These are phyloP conservation scores for Trypanosoma avium DNA, from an alignment of 208 protist genomes.

Conservation along the genomic window DNA sequence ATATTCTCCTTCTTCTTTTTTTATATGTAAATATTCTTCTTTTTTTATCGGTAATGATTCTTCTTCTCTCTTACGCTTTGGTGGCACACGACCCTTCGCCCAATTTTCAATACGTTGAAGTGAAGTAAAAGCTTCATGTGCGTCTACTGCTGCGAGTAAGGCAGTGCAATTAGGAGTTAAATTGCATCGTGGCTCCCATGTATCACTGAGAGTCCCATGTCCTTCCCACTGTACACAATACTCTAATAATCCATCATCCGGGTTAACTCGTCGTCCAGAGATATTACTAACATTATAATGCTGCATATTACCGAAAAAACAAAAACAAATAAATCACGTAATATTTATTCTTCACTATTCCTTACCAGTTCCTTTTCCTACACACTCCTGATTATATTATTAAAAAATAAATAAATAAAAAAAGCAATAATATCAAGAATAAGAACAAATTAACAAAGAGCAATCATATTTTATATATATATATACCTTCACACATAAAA, in stretches of 20 bases:
- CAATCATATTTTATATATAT: not conserved
- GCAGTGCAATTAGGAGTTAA: constrained; percentile 39
- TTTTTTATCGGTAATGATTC: not conserved
- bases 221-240: constrained; percentile 57
- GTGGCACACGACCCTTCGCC: constrained; percentile 4
- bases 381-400: not conserved
- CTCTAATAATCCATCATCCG: constrained; percentile 54
- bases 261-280: constrained; percentile 40
- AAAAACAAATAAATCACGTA: not conserved
- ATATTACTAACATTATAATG: constrained; percentile 48
- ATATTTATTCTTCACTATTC: not conserved
- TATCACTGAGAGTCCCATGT: constrained; percentile 22
- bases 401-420: not conserved
- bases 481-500: too few relatives aligned
- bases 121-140: constrained; percentile 31
- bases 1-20: too few relatives aligned
- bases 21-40: too few relatives aligned
- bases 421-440: not conserved
- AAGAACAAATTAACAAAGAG: constrained; percentile 1
- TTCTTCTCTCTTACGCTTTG: constrained; percentile 1
- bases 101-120: constrained; percentile 33
- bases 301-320: not conserved
- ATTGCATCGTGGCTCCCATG: constrained; percentile 65
- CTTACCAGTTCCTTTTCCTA: not conserved
- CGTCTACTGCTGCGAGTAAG: constrained; percentile 40